Conservation (phyloP, 2,329 filamentous ascomycete species). For the Curvularia sp. region DNA sequence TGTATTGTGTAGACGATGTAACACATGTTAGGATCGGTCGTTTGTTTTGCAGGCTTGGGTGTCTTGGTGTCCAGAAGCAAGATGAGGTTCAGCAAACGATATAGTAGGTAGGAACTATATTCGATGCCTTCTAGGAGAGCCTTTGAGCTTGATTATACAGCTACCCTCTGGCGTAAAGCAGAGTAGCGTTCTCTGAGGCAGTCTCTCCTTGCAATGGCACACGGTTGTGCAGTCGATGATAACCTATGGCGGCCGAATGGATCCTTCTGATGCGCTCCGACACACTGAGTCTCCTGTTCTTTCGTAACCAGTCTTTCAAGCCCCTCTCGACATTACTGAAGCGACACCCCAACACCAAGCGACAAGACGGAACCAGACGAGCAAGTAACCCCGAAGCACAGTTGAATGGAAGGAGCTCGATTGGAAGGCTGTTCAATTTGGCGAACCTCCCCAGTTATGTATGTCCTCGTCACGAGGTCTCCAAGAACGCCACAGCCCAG, state of each 20-base stretch:
- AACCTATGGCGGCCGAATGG: neutral
- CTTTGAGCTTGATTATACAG: neutral
- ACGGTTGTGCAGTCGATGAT: neutral
- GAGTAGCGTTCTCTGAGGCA: neutral
- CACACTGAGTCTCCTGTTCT: conserved; percentile 5
- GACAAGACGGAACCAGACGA: conserved; percentile 2
- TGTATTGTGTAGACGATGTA: conserved; percentile 44
- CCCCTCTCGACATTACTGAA: conserved; percentile 12
- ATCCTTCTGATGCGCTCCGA: neutral
- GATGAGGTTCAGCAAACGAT: neutral
- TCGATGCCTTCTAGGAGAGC: neutral
- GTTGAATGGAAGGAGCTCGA: neutral
- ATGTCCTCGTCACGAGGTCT: conserved; percentile 1
- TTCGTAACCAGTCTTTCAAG: conserved; percentile 11
- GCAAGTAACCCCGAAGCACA: neutral
- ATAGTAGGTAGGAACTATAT: neutral
- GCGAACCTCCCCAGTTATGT: conserved; percentile 1
- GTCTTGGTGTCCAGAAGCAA: neutral
- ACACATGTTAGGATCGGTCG: conserved; percentile 34
- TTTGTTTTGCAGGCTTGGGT: neutral
- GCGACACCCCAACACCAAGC: conserved; percentile 10
- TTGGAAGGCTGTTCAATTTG: neutral
- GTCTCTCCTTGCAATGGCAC: neutral
- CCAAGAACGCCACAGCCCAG: neutral
- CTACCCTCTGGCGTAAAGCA: neutral